These are phyloP conservation scores for Phellopilus nigrolimitatus DNA, from an alignment of 1,284 basidiomycete genomes.

Conservation along the genomic window DNA sequence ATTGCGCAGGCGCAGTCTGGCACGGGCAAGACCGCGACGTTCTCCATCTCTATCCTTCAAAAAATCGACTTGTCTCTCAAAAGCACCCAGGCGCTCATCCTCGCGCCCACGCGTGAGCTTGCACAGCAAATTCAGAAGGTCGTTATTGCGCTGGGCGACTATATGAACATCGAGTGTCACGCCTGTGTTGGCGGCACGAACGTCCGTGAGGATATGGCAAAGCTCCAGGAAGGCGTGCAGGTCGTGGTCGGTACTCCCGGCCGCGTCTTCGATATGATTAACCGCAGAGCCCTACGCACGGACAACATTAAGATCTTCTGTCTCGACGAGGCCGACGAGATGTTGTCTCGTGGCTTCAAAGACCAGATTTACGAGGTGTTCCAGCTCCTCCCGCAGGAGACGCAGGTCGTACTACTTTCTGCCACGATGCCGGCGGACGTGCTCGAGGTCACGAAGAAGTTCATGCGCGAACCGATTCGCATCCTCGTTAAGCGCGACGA, in stretches of 20 bases:
- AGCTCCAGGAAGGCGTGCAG: conserved; percentile 81
- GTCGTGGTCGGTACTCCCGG: conserved; percentile 88
- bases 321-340: conserved; percentile 91
- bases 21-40: conserved; percentile 87
- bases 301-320: conserved; percentile 89
- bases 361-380: conserved; percentile 94
- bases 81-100: conserved; percentile 87
- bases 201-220: conserved; percentile 85
- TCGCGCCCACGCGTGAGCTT: conserved; percentile 91
- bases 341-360: conserved; percentile 90
- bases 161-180: conserved; percentile 89
- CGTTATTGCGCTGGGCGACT: conserved; percentile 86
- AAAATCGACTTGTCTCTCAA: conserved; percentile 78
- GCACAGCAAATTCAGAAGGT: conserved; percentile 97
- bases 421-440: conserved; percentile 91
- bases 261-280: conserved; percentile 89
- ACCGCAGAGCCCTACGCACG: conserved; percentile 75
- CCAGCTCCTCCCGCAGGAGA: conserved; percentile 84
- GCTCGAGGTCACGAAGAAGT: conserved; percentile 89
- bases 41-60: conserved; percentile 85
- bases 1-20: conserved; percentile 90
- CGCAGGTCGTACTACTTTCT: conserved; percentile 82
- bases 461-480: conserved; percentile 89
- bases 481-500: conserved; percentile 92
- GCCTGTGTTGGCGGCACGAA: conserved; percentile 87